These are phyloP conservation scores for Deuterostichococcus epilithicus DNA, from an alignment of 139 green algal species.

Conservation along the genomic window DNA sequence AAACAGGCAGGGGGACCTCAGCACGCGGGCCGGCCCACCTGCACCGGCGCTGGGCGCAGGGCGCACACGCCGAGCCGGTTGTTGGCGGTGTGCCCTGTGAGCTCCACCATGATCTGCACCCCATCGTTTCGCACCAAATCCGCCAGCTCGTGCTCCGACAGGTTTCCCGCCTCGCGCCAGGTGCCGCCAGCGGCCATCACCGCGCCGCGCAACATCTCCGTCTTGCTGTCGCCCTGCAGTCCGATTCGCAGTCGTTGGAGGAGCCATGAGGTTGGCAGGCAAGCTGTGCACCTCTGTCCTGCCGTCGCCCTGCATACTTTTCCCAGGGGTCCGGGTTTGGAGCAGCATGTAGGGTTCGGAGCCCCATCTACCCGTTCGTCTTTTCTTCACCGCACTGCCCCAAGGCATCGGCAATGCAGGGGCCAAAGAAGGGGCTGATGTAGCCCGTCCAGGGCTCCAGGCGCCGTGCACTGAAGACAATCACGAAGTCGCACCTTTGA, in stretches of 20 bases:
- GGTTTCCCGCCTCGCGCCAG: constrained; percentile 56
- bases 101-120: constrained; percentile 95
- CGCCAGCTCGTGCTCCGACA: constrained; percentile 65
- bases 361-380: too few relatives aligned
- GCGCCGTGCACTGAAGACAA: too few relatives aligned
- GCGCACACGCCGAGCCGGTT: constrained; percentile 90
- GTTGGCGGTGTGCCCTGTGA: constrained; percentile 95
- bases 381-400: too few relatives aligned
- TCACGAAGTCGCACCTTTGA: constrained; percentile 13
- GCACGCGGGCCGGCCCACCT: constrained; percentile 27
- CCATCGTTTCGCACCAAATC: constrained; percentile 59
- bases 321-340: too few relatives aligned
- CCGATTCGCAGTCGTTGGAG: too few relatives aligned
- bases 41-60: constrained; percentile 77
- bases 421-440: too few relatives aligned
- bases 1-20: not conserved
- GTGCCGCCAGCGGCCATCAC: constrained; percentile 55
- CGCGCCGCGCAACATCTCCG: constrained; percentile 43
- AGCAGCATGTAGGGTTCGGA: too few relatives aligned
- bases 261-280: not conserved
- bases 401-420: too few relatives aligned
- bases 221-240: constrained; percentile 79
- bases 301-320: too few relatives aligned
- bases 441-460: too few relatives aligned
- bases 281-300: too few relatives aligned